Evolutionary conservation across 257 asterid genomes (phyloP), one percentile per base, ranked within the genome.

Genomic region (Fraxinus excelsior): DNA sequence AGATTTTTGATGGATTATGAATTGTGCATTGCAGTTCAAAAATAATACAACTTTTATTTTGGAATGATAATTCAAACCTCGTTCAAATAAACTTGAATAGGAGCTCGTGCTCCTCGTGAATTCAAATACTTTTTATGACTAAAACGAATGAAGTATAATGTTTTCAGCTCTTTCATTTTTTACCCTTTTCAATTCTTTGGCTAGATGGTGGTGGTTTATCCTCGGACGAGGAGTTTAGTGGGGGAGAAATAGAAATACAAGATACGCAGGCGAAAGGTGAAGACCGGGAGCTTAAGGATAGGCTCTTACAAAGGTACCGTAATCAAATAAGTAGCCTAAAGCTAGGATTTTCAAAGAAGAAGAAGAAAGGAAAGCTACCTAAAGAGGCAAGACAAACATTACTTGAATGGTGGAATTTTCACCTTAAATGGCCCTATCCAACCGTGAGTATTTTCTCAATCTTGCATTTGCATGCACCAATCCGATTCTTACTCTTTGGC

Each of bases 341-440:
- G 70, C 84, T 83, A 4, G 93, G 90, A 37, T 92, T 94, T 34
- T 92, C 98, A 1, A 94, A 92, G 87, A 92, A 92, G 90, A 94
- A 89, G 81, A 94, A 94, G 97, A 92, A 89, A 85, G 98, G 94
- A 3, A 94, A 94, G 76, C 84, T 94, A 14, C 98, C 97, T 5
- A 94, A 89, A 74, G 97, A 90, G 75, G 93, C 93, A 0, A 87
- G 96, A 46, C 96, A 87, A 78, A 82, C 82, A n/a, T 68, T 94
- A 79, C 91, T 94, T 58, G 80, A 87, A 42, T 94, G 98, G 98
- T 94, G 98, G 98, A 91, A 86, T 84, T 80, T 82, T 56, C 98
- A 94, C 82, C 80, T 80, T 79, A 92, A 90, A 78, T 94, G 98
- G 98, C 98, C 98, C 0, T 94, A 94, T 53, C 98, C 98, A 4